A percentile compares a stretch with the other conserved stretches of the same genome.
phyloP scores from a whole-genome alignment of 345 rosid genomes.

The Physaria fendleri region DNA sequence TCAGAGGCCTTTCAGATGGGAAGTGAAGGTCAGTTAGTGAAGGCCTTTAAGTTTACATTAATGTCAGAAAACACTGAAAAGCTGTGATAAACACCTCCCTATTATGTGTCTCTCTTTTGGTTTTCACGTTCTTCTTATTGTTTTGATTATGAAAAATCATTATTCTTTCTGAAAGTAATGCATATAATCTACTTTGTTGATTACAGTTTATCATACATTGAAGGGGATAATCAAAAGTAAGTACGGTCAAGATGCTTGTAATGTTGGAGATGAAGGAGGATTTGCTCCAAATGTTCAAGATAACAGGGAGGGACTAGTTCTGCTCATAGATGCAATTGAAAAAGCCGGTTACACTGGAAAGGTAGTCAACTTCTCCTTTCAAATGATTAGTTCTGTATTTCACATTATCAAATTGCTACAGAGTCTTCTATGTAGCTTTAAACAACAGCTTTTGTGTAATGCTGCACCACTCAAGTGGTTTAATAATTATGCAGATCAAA shows the following conservation, averaged over 20 bases:
- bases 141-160: background rate
- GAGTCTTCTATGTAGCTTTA: background rate
- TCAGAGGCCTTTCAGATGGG: constrained; percentile 93
- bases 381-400: background rate
- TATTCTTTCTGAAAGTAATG: background rate
- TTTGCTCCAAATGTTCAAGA: constrained; percentile 99
- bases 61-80: background rate
- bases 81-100: background rate
- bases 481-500: constrained; percentile 53
- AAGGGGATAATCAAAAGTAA: constrained; percentile 85
- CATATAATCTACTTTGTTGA: background rate
- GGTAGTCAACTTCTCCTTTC: constrained; percentile 33
- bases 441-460: background rate
- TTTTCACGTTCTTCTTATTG: background rate
- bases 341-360: constrained; percentile 93
- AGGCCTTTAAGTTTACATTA: background rate
- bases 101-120: background rate
- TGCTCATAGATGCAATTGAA: constrained; percentile 93
- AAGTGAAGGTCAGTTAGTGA: constrained; percentile 72
- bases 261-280: constrained; percentile 98
- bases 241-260: constrained; percentile 99
- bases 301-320: constrained; percentile 89
- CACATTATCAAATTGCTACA: background rate
- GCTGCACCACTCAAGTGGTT: background rate
- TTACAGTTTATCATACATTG: constrained; percentile 73